A percentile compares a stretch with the other conserved stretches of the same genome.
These are phyloP conservation scores for Cladorrhinum sp. DNA, from an alignment of 2,329 filamentous ascomycete genomes.

Conservation along the genomic window DNA sequence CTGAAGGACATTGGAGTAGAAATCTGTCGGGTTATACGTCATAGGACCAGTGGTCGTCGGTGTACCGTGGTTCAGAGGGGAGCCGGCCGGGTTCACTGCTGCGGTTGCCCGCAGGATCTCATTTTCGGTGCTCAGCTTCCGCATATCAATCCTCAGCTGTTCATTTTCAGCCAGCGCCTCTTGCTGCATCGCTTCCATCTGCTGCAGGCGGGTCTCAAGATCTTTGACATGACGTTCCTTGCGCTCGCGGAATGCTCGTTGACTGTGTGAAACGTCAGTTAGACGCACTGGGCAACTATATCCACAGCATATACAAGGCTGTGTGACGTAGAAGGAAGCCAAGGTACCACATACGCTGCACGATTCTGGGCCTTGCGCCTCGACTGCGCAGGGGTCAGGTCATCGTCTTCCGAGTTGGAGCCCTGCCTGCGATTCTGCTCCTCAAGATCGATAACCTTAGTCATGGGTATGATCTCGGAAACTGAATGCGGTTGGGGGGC, in stretches of 20 bases:
- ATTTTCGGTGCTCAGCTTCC: constrained; percentile 84
- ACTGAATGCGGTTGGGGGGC: constrained; percentile 18
- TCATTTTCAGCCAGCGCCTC: constrained; percentile 80
- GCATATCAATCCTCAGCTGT: constrained; percentile 76
- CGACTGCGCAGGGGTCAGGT: constrained; percentile 55
- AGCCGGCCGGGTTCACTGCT: constrained; percentile 33
- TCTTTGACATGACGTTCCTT: constrained; percentile 92
- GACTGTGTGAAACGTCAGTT: constrained; percentile 49
- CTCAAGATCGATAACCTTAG: constrained; percentile 39
- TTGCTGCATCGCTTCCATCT: constrained; percentile 70
- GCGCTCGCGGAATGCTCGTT: constrained; percentile 92
- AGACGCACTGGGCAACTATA: background rate
- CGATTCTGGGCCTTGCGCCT: constrained; percentile 60
- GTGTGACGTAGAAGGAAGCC: background rate
- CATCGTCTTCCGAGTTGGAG: constrained; percentile 55
- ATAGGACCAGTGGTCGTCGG: constrained; percentile 63
- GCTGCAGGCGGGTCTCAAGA: constrained; percentile 79
- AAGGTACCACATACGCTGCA: constrained; percentile 51
- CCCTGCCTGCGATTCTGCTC: constrained; percentile 36
- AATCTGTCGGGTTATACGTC: constrained; percentile 69
- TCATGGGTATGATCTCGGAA: constrained; percentile 34
- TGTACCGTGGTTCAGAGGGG: constrained; percentile 43
- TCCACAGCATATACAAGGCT: background rate
- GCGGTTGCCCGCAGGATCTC: constrained; percentile 85
- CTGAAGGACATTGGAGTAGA: constrained; percentile 62